phyloP scores from a whole-genome alignment of 2,329 filamentous ascomycete species.

The Phoma sp. region DNA sequence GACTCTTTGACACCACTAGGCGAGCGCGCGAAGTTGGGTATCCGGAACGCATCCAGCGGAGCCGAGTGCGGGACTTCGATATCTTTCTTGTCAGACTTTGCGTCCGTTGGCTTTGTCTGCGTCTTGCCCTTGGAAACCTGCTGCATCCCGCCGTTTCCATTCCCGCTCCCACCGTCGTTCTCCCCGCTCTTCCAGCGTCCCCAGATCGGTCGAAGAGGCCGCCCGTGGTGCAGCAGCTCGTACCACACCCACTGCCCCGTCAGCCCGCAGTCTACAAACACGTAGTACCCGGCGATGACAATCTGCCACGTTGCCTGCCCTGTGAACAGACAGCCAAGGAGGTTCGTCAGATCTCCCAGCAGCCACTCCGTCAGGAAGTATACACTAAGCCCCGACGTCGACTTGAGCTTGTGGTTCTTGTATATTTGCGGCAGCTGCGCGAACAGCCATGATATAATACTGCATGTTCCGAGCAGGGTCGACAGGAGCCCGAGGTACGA shows the following conservation, averaged over 20 bases:
- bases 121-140: constrained; percentile 32
- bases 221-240: constrained; percentile 61
- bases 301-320: constrained; percentile 72
- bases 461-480: constrained; percentile 65
- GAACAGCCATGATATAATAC: constrained; percentile 73
- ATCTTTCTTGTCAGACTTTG: constrained; percentile 21
- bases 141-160: constrained; percentile 37
- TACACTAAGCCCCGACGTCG: constrained; percentile 69
- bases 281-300: constrained; percentile 70
- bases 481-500: constrained; percentile 69
- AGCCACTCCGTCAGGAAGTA: constrained; percentile 73
- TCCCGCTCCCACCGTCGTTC: constrained; percentile 15
- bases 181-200: constrained; percentile 32
- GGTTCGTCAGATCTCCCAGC: constrained; percentile 68
- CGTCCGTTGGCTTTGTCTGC: constrained; percentile 19
- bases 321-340: constrained; percentile 69
- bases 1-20: constrained; percentile 36
- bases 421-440: constrained; percentile 74
- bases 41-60: constrained; percentile 46
- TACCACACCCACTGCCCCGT: constrained; percentile 73
- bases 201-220: constrained; percentile 52
- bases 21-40: constrained; percentile 48
- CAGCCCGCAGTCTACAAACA: constrained; percentile 68
- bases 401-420: constrained; percentile 70
- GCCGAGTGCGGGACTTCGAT: constrained; percentile 35